These are phyloP conservation scores for Luffa aegyptiaca DNA, from an alignment of 306 rosid species.

Conservation along the genomic window DNA sequence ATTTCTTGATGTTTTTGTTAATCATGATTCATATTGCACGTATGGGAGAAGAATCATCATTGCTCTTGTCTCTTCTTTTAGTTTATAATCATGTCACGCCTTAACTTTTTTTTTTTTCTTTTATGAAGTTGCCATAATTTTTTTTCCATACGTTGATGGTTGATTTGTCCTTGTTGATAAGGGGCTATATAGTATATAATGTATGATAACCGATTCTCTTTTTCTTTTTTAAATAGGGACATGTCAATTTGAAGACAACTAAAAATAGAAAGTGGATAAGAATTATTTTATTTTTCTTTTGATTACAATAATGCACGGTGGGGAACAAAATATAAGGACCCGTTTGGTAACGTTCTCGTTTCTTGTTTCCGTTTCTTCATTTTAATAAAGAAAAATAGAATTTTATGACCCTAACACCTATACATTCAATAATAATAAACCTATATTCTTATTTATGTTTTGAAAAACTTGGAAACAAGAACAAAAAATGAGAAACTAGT, in stretches of 20 bases:
- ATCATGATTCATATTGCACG: constrained; percentile 1
- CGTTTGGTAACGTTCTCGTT: too few species aligned
- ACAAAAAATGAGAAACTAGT: too few species aligned
- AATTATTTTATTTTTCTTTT: neutral
- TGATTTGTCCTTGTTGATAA: neutral
- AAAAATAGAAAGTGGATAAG: neutral
- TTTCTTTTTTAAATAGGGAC: neutral
- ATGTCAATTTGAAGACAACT: neutral
- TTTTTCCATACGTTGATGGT: neutral
- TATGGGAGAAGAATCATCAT: neutral
- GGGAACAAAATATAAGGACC: neutral
- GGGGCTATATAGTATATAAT: neutral
- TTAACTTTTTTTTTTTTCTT: neutral
- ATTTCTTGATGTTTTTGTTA: constrained; percentile 8
- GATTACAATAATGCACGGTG: neutral
- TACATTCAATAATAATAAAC: too few species aligned
- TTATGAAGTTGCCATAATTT: neutral
- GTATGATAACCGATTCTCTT: neutral
- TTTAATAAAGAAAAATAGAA: too few species aligned
- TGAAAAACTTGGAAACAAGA: too few species aligned
- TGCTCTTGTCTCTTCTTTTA: neutral
- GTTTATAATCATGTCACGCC: neutral
- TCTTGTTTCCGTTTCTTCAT: too few species aligned
- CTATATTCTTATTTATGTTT: too few species aligned
- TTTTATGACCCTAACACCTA: too few species aligned